Evolutionary conservation across 2,329 filamentous ascomycete genomes (phyloP), one percentile per base, ranked within the genome.

Genomic region (Pseudogymnoascus sp.): DNA sequence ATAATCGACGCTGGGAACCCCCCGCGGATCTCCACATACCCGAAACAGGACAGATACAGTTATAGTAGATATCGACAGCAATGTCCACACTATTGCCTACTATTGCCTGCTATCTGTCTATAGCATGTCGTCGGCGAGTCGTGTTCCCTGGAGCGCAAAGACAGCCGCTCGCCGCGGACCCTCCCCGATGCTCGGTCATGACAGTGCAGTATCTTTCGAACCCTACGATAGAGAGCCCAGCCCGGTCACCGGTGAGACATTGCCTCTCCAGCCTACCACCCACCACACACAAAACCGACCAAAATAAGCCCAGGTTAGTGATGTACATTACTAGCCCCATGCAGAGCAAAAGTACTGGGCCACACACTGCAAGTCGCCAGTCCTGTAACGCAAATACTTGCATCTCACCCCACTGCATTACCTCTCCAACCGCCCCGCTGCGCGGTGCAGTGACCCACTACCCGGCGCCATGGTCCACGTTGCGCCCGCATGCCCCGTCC

Each of bases 71-170:
- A 14, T 47, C 41, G 25, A n/a, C 14, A 47, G 41, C 22, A n/a
- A 28, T 28, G 7, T 47, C 22, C 28, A 28, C 22, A 28, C 14
- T 47, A 47, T 47, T 47, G 41, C 37, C n/a, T 39, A 39, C 37
- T 39, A 39, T 20, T 39, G 37, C 41, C 41, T 47, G 28, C 41
- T 28, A 47, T 47, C 14, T 47, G 41, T 28, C 22, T 47, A 47
- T 28, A 47, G 22, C 41, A 47, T 47, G 41, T 22, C 14, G 22
- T 47, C 22, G 22, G 41, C 41, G 22, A 47, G 41, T 47, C 41
- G 41, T 47, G 41, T 47, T 47, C 41, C 41, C 41, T 47, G 41
- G 41, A 47, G 41, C 41, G 41, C 41, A 47, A 28, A 28, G 41
- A 47, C 41, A 47, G 41, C 41, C 41, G 41, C 22, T 47, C 14